Base-by-base conservation (phyloP, 2,329 filamentous ascomycete species). In the Colletotrichum phormii region DNA sequence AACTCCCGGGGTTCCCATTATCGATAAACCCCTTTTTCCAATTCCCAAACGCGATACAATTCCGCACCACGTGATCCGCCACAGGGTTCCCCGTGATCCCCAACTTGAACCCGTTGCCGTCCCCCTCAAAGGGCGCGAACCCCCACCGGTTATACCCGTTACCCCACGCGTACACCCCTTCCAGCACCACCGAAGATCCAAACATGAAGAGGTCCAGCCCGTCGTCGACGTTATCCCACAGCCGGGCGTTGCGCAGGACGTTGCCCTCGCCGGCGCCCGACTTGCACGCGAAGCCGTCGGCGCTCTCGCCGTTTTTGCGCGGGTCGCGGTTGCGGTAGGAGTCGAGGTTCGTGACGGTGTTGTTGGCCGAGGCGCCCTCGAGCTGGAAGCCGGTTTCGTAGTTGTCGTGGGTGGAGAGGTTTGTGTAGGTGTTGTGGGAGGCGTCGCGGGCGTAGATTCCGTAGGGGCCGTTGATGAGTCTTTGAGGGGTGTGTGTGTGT, bases 151-250 rank as follows among this genome's bases (percentile, higher is more conserved):
- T 86, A 70, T 83, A 82, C 3, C 84, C 84, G 74, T 86, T 86
- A 53, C 83, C 83, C 83, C 83, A 86, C 4, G 84, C 76, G 63
- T 84, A 81, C 5, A 82, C 82, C 69, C 86, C 83, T 62, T 84
- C 80, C 35, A 86, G 77, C 1, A 82, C 84, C 24, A 86, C 80
- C 8, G 80, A 77, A 13, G 80, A 83, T 46, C 78, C 81, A 74
- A 86, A 86, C 78, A 77, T 77, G 62, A 75, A 86, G 0, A 86
- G 77, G 74, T 86, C 85, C 5, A 86, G 78, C 1, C 85, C 85
- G 72, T 87, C 85, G 67, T 86, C 85, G 26, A 86, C 85, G 54
- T 87, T 86, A 72, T 86, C 81, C 84, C 84, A 87, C 5, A 86
- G 80, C 24, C 85, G 80, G 0, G 84, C 82, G 18, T 83, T 84